Conservation (phyloP, 371 early-diverging fungal genomes). For the Mucor piriformis region DNA sequence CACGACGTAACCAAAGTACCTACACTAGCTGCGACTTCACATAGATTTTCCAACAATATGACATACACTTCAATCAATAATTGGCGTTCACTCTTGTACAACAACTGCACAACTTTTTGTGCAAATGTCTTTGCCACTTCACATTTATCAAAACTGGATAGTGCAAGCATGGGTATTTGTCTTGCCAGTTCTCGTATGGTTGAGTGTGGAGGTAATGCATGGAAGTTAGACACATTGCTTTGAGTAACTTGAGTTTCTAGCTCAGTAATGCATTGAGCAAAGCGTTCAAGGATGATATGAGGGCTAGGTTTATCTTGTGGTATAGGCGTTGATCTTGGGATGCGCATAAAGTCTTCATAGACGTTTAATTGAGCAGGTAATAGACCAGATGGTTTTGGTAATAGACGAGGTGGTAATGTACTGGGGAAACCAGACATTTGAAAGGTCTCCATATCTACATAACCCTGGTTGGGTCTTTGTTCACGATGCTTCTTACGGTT, state of each 20-base stretch:
- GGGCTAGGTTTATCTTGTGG: constrained; percentile 22
- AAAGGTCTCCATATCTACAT: constrained; percentile 80
- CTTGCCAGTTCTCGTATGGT: constrained; percentile 72
- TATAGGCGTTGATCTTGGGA: constrained; percentile 13
- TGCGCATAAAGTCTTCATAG: constrained; percentile 66
- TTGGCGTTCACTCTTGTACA: constrained; percentile 76
- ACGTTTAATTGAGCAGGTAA: constrained; percentile 74
- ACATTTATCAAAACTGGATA: constrained; percentile 71
- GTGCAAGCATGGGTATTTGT: constrained; percentile 69
- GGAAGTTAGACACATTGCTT: constrained; percentile 56
- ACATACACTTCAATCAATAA: constrained; percentile 83
- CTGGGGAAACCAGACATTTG: constrained; percentile 72
- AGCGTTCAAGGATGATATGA: constrained; percentile 67
- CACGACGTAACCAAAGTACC: constrained; percentile 84
- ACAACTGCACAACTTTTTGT: constrained; percentile 80
- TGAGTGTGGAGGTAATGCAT: constrained; percentile 76
- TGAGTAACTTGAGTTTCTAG: constrained; percentile 72
- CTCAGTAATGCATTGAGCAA: constrained; percentile 69
- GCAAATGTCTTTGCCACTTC: constrained; percentile 80
- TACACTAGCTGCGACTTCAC: constrained; percentile 75
- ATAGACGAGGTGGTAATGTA: constrained; percentile 80
- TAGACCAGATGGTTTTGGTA: constrained; percentile 82
- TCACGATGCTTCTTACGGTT: constrained; percentile 87
- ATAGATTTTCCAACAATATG: constrained; percentile 76
- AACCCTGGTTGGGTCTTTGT: constrained; percentile 82